Evolutionary conservation across 2,329 filamentous ascomycete genomes (phyloP).

Genomic region (Colletotrichum sublineola): DNA sequence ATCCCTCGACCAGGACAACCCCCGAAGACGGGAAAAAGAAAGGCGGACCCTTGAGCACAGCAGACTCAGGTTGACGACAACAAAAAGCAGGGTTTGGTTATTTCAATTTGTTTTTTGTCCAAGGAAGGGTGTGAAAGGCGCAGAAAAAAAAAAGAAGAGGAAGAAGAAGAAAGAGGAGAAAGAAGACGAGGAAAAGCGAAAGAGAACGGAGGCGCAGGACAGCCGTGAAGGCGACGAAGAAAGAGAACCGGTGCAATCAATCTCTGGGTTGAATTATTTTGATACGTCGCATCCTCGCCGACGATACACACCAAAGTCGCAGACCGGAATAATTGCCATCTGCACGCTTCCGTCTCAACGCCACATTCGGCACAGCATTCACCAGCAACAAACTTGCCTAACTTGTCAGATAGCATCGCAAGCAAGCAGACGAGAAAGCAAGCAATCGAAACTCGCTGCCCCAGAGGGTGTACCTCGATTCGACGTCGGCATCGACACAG

Average conservation of each 20-base stretch:
- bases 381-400: neutral
- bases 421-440: neutral
- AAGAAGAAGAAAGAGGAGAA: neutral
- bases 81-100: neutral
- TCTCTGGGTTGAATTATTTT: conserved; percentile 1
- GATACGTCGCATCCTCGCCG: conserved; percentile 10
- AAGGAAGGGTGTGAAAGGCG: neutral
- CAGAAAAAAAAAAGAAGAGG: neutral
- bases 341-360: conserved; percentile 10
- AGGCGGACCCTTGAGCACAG: conserved; percentile 8
- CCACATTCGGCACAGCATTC: neutral
- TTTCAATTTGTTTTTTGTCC: too few species aligned
- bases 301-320: conserved; percentile 7
- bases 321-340: conserved; percentile 7
- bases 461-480: neutral
- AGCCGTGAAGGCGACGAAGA: conserved; percentile 8
- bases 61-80: conserved; percentile 1
- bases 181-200: neutral
- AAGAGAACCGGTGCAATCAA: conserved; percentile 3
- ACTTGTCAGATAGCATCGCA: neutral
- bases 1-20: conserved; percentile 40
- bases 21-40: conserved; percentile 22
- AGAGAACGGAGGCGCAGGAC: neutral
- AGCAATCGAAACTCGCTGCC: neutral
- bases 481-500: conserved; percentile 1